Percentiles rank a stretch among this genome's conserved stretches.
phyloP scores from a whole-genome alignment of 164 flowering plant genomes.

The Brasenia schreberi region DNA sequence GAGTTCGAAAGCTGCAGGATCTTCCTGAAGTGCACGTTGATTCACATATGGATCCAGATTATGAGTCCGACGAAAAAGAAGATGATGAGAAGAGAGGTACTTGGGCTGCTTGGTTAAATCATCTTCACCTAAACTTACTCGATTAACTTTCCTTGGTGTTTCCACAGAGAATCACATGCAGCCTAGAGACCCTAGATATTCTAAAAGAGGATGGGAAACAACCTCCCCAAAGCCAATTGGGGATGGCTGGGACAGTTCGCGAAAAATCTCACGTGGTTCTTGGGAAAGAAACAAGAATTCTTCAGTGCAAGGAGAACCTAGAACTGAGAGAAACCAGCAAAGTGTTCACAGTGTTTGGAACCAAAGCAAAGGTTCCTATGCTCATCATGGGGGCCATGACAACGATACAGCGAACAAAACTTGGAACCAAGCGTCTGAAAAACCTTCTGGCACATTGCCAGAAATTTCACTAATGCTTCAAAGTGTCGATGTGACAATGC shows the following conservation, averaged over 20 bases:
- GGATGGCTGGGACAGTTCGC: conserved; percentile 35
- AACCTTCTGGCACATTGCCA: neutral
- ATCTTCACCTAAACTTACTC: too few species aligned
- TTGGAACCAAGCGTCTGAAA: neutral
- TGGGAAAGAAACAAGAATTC: conserved; percentile 4
- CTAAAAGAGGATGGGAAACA: conserved; percentile 37
- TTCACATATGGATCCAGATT: conserved; percentile 86
- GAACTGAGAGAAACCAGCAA: neutral
- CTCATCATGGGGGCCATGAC: neutral
- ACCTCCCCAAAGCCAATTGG: conserved; percentile 35
- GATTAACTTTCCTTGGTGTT: too few species aligned
- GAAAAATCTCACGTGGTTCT: conserved; percentile 19
- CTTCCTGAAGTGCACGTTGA: conserved; percentile 76
- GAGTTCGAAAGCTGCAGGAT: conserved; percentile 70
- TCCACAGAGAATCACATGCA: conserved; percentile 32
- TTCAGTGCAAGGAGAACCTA: neutral
- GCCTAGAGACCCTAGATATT: conserved; percentile 35
- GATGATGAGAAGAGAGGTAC: conserved; percentile 54
- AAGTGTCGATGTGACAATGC: neutral
- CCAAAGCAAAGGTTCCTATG: neutral
- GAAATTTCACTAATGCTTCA: neutral
- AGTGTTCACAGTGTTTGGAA: neutral
- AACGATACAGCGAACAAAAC: neutral
- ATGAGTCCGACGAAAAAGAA: conserved; percentile 77
- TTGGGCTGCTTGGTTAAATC: neutral